These are phyloP conservation scores for Elsinoe ampelina DNA, from an alignment of 2,329 filamentous ascomycete species.

Conservation along the genomic window DNA sequence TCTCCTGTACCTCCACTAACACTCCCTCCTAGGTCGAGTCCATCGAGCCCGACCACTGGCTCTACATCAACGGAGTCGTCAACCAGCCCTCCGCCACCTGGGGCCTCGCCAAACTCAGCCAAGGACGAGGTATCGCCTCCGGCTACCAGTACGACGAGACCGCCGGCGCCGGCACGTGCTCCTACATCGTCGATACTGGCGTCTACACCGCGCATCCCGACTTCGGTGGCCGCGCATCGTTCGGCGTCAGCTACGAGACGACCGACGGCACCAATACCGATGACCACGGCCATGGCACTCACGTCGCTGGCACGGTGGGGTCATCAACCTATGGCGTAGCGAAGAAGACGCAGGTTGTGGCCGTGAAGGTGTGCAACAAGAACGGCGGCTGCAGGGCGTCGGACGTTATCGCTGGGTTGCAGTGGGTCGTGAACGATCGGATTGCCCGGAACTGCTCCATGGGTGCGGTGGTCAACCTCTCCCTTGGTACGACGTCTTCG, in stretches of 20 bases:
- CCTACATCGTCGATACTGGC: constrained; percentile 43
- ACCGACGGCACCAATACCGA: constrained; percentile 25
- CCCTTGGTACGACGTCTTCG: constrained; percentile 32
- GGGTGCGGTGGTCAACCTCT: constrained; percentile 35
- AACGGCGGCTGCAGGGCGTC: constrained; percentile 39
- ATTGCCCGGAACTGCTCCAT: constrained; percentile 30
- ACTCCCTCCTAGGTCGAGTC: not conserved
- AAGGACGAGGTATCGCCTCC: constrained; percentile 19
- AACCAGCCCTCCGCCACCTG: constrained; percentile 18
- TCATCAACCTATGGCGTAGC: constrained; percentile 53
- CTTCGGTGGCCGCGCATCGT: constrained; percentile 35
- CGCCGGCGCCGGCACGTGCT: constrained; percentile 34
- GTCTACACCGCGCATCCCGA: constrained; percentile 36
- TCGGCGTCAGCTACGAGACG: constrained; percentile 33
- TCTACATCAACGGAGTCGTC: constrained; percentile 10
- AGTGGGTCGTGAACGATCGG: constrained; percentile 37
- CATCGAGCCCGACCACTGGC: constrained; percentile 12
- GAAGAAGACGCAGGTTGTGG: constrained; percentile 46
- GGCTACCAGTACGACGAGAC: constrained; percentile 32
- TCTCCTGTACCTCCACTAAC: not conserved
- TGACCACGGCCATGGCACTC: constrained; percentile 54
- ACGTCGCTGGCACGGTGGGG: constrained; percentile 53
- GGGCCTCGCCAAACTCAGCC: constrained; percentile 19
- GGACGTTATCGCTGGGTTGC: constrained; percentile 42
- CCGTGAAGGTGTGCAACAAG: constrained; percentile 42